Base-by-base conservation (phyloP, 1,139 yeast species). In the Candida freyschussii region DNA sequence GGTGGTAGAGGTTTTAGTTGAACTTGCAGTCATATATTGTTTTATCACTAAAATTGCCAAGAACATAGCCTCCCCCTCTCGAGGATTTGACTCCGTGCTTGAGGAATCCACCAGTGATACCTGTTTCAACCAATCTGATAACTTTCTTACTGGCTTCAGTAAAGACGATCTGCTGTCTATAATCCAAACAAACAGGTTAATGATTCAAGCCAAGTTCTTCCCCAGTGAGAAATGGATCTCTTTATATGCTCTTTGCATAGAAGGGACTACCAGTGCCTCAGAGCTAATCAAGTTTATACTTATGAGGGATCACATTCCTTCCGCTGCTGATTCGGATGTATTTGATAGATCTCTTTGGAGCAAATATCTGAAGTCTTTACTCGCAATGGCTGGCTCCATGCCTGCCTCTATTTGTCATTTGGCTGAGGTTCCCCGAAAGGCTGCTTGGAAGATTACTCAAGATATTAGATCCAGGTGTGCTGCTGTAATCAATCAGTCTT, bases 141-240 rank as follows among this genome's bases (percentile, higher is more conserved):
- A 50, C 34, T 63, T 57, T 33, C 41, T 53, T 16, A 50, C 36
- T 9, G 39, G 39, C 12, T 47, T 63, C 20, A 43, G 53, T 2
- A 57, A 55, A 24, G 62, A 57, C 4, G 58, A 57, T 33, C 37
- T 63, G 13, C 31, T 53, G 7, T 42, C 52, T 1, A 54, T 65
- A 12, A 60, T 69, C 14, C 72, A 75, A 26, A 78, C 82, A 13
- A 67, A 78, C 13, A 76, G 76, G 41, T 58, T 75, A 27, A 63
- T 82, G 36, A 57, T 78, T 37, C 75, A 69, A 41, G 74, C 79
- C 17, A 69, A 67, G 33, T 79, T 67, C 51, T 80, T 72, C 63
- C 89, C 89, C 4, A 69, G 70, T 36, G 70, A 67, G 17, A 78
- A 74, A 48, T 80, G 89, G 89, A 54, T 80, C 12, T 78, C 93